Percentiles rank a stretch among this genome's conserved stretches.
Conservation (phyloP, 441 rosid genomes). For the Melastoma candidum region DNA sequence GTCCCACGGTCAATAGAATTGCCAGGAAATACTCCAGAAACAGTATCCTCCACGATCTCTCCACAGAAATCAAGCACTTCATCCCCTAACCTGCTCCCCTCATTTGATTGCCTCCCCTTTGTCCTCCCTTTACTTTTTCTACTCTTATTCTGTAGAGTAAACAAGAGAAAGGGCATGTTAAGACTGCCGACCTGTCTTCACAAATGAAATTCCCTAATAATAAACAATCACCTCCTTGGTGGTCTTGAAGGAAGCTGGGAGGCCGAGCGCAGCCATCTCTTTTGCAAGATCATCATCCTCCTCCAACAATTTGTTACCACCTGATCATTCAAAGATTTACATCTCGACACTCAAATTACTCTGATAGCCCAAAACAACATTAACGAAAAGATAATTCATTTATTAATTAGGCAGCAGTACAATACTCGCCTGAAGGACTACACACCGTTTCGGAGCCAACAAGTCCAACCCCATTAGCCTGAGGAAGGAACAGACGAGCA, state of each 20-base stretch:
- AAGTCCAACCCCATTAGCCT: too few species aligned
- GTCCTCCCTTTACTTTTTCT: constrained; percentile 24
- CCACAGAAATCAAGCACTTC: constrained; percentile 17
- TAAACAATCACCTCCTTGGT: constrained; percentile 44
- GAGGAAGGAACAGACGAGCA: background rate
- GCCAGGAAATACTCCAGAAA: constrained; percentile 34
- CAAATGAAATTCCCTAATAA: background rate
- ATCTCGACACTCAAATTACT: background rate
- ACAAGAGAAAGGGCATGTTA: too few species aligned
- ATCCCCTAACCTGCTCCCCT: constrained; percentile 19
- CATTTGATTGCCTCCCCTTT: constrained; percentile 19
- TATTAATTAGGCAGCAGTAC: too few species aligned
- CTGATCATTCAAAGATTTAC: background rate
- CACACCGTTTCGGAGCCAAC: too few species aligned
- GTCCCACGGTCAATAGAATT: constrained; percentile 34
- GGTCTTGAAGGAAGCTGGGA: constrained; percentile 65
- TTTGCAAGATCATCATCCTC: constrained; percentile 39
- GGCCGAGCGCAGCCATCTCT: constrained; percentile 65
- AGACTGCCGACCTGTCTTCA: background rate
- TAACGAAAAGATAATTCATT: too few species aligned
- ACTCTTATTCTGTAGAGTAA: too few species aligned
- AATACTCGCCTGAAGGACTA: too few species aligned
- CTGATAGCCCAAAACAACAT: too few species aligned
- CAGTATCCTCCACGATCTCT: constrained; percentile 39
- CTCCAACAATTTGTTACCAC: constrained; percentile 19